Evolutionary conservation across 2,329 filamentous ascomycete species (phyloP).

Genomic region (Emmonsiellopsis sp.): DNA sequence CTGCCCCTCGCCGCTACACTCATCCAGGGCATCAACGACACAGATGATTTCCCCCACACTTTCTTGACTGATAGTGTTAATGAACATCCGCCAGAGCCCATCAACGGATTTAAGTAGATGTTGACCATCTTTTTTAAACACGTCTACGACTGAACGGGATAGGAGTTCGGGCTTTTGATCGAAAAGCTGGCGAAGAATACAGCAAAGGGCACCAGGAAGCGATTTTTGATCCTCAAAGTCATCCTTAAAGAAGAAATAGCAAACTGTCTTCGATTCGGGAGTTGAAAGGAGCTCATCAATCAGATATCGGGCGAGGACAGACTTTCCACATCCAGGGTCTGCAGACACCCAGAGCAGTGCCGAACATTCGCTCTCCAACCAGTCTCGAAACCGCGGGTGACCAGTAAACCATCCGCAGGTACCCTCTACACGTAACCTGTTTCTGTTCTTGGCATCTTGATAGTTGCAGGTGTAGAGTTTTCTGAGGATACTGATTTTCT

Average conservation of each 20-base stretch:
- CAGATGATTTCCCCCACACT: constrained; percentile 22
- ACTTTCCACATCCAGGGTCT: constrained; percentile 39
- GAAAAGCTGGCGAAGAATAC: constrained; percentile 33
- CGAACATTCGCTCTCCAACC: constrained; percentile 13
- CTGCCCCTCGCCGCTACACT: constrained; percentile 22
- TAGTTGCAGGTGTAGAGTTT: constrained; percentile 1
- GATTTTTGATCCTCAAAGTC: constrained; percentile 28
- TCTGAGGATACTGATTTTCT: no score
- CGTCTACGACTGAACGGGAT: constrained; percentile 11
- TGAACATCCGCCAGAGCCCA: constrained; percentile 25
- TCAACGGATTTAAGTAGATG: constrained; percentile 15
- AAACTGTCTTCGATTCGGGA: constrained; percentile 16
- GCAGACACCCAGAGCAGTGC: constrained; percentile 32
- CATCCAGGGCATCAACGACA: constrained; percentile 36
- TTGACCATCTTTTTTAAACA: constrained; percentile 13
- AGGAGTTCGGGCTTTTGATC: constrained; percentile 12
- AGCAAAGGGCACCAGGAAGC: constrained; percentile 22
- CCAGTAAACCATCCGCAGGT: constrained; percentile 17
- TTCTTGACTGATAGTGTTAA: constrained; percentile 7
- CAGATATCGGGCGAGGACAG: constrained; percentile 32
- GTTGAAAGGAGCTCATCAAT: constrained; percentile 22
- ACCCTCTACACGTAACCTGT: constrained; percentile 4
- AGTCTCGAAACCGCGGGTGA: constrained; percentile 10
- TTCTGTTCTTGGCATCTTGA: constrained; percentile 13
- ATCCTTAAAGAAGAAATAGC: constrained; percentile 42